Evolutionary conservation across 2,329 filamentous ascomycete species (phyloP).

Genomic region (Fusarium temperatum): DNA sequence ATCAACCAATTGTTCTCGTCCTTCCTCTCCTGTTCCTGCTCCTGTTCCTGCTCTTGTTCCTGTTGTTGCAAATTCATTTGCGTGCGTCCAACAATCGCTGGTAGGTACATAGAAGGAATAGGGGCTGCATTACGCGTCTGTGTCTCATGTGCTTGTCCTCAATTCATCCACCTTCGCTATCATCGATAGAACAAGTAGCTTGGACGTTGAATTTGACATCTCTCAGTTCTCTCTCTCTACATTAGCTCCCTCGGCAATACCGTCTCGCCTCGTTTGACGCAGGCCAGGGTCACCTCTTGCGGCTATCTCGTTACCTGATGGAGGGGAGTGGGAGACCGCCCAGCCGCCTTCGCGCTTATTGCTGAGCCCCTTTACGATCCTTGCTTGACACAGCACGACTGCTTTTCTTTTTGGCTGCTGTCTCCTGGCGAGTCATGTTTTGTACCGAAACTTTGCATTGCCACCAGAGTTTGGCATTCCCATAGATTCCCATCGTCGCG

Average conservation of each 20-base stretch:
- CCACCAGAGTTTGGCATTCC: slow-evolving; percentile 26
- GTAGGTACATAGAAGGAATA: slow-evolving; percentile 3
- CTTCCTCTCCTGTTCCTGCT: neutral
- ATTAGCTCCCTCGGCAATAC: slow-evolving; percentile 11
- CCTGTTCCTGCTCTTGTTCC: neutral
- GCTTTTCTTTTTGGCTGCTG: neutral
- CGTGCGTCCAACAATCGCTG: neutral
- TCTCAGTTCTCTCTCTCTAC: neutral
- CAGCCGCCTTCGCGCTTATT: slow-evolving; percentile 33
- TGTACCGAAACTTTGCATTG: neutral
- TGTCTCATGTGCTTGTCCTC: slow-evolving; percentile 11
- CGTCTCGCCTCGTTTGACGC: neutral
- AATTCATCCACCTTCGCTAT: neutral
- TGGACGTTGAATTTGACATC: slow-evolving; percentile 2
- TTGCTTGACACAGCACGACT: neutral
- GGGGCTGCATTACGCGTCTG: slow-evolving; percentile 23
- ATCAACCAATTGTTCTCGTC: slow-evolving; percentile 5
- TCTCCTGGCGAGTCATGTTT: slow-evolving; percentile 13
- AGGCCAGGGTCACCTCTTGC: slow-evolving; percentile 6
- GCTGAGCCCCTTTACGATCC: slow-evolving; percentile 7
- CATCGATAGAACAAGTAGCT: neutral
- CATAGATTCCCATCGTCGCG: slow-evolving; percentile 11
- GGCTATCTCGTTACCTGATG: slow-evolving; percentile 17
- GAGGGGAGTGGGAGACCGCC: slow-evolving; percentile 19
- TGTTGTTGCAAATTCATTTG: neutral